Percentiles rank a stretch among this genome's conserved stretches.
Conservation (phyloP, 148 eudicot species). For the Rheum nobile region DNA sequence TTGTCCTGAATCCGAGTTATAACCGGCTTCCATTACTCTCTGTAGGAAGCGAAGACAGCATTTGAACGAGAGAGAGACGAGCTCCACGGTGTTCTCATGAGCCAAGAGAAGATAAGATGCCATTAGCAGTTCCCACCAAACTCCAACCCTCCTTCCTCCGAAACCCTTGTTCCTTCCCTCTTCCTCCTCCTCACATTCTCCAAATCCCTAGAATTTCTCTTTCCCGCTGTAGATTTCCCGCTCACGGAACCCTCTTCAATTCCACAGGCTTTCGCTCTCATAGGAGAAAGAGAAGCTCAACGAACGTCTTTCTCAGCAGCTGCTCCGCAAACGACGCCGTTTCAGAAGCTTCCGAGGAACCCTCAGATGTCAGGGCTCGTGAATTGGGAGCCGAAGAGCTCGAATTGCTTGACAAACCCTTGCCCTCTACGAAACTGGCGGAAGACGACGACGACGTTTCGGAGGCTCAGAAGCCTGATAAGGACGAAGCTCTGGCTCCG, state of each 20-base stretch:
- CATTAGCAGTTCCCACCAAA: not conserved
- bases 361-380: not conserved
- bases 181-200: not conserved
- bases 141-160: not conserved
- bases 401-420: slow-evolving; percentile 66
- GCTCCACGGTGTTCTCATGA: not conserved
- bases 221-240: not conserved
- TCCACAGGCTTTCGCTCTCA: not conserved
- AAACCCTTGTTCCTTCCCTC: not conserved
- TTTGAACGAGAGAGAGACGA: not conserved
- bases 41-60: not conserved
- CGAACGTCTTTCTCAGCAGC: not conserved
- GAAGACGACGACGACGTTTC: not conserved
- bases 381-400: slow-evolving; percentile 35
- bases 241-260: not conserved
- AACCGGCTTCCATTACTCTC: not conserved
- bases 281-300: not conserved
- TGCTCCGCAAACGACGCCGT: not conserved
- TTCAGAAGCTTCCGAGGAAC: not conserved
- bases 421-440: slow-evolving; percentile 13
- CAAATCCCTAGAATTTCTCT: not conserved
- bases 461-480: slow-evolving; percentile 22
- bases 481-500: slow-evolving; percentile 65
- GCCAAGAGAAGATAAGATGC: slow-evolving; percentile 3
- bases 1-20: not conserved